phyloP scores from a whole-genome alignment of 345 rosid species.

The Dovyalis caffra region DNA sequence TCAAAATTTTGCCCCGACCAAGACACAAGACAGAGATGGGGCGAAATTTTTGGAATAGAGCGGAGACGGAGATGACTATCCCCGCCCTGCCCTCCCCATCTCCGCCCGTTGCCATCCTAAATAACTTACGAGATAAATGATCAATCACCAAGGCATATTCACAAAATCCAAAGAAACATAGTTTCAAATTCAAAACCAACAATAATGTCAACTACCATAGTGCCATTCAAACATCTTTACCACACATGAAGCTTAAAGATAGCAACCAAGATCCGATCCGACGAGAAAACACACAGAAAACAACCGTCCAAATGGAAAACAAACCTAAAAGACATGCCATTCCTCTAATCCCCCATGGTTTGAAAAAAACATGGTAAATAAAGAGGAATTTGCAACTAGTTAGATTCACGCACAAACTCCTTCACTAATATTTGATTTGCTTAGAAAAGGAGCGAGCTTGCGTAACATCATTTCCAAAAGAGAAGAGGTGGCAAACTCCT shows the following conservation, averaged over 20 bases:
- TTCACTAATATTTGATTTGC: slow-evolving; percentile 12
- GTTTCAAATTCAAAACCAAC: neutral
- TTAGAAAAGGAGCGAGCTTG: slow-evolving; percentile 40
- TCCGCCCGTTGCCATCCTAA: no score
- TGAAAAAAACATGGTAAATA: neutral
- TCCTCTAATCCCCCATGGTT: neutral
- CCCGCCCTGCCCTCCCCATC: no score
- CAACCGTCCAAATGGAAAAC: neutral
- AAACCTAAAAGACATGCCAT: neutral
- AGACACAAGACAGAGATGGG: no score
- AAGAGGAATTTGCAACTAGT: slow-evolving; percentile 23
- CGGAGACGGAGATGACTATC: no score
- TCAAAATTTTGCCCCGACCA: no score
- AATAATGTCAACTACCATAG: neutral
- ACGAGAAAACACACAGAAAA: neutral
- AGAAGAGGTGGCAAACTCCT: neutral
- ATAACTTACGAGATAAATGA: neutral
- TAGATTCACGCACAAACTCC: slow-evolving; percentile 83
- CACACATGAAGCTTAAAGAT: neutral
- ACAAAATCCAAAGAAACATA: neutral
- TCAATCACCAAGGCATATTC: neutral
- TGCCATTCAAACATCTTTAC: neutral
- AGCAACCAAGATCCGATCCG: neutral
- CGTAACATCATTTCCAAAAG: slow-evolving; percentile 30
- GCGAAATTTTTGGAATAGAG: no score